Conservation (phyloP, 257 asterid genomes). For the Solanum pimpinellifolium region DNA sequence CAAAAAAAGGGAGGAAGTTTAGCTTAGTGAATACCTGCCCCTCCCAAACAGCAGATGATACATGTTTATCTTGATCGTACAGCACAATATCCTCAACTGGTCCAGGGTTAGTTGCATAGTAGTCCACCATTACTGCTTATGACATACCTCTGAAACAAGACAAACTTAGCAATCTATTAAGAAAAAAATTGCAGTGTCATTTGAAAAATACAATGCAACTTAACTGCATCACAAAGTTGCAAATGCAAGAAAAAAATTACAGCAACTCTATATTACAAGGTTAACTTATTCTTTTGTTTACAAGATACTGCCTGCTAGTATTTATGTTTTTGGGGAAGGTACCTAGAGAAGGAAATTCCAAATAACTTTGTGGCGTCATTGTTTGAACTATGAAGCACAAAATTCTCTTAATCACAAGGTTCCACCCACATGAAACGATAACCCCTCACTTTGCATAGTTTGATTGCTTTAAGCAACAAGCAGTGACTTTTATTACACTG, state of each 20-base stretch:
- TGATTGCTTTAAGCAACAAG: background rate
- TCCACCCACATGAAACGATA: background rate
- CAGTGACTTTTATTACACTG: background rate
- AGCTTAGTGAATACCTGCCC: constrained; percentile 57
- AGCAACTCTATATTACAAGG: background rate
- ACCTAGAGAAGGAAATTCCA: background rate
- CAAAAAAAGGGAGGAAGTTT: background rate
- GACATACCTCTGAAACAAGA: background rate
- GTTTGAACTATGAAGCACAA: background rate
- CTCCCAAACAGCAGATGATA: constrained; percentile 89
- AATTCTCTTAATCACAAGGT: background rate
- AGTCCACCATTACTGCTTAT: constrained; percentile 36
- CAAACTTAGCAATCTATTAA: background rate
- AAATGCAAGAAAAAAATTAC: background rate
- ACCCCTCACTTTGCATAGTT: background rate
- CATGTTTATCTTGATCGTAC: constrained; percentile 95
- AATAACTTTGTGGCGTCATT: background rate
- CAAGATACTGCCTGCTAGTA: background rate
- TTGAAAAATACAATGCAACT: background rate
- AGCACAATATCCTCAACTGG: constrained; percentile 71
- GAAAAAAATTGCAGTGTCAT: background rate
- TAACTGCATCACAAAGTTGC: background rate
- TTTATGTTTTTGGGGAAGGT: background rate
- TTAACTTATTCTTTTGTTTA: background rate
- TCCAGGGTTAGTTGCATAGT: constrained; percentile 62